Percentiles rank a stretch among this genome's conserved stretches.
Conservation (phyloP, 305 asterid genomes). For the Solanum chacoense region DNA sequence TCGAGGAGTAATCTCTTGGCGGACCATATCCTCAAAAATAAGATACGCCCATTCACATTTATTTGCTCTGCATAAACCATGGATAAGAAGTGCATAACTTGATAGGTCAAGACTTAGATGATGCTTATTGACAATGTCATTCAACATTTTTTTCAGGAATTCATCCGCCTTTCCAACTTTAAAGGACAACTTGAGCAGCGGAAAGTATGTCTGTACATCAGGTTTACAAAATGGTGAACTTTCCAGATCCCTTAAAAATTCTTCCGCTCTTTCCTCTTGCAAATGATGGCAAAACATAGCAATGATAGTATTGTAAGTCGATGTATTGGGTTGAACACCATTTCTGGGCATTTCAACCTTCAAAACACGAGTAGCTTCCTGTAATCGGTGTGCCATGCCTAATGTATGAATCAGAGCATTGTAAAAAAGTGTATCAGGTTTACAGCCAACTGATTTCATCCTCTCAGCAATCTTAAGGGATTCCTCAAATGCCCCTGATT, state of each 20-base stretch:
- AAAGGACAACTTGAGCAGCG: constrained; percentile 54
- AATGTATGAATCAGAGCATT: constrained; percentile 60
- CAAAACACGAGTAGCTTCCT: constrained; percentile 47
- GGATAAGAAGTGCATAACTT: constrained; percentile 63
- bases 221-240: constrained; percentile 60
- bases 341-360: constrained; percentile 43
- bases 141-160: constrained; percentile 32
- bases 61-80: constrained; percentile 59
- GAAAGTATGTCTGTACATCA: constrained; percentile 61
- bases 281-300: constrained; percentile 70
- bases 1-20: constrained; percentile 54
- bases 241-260: constrained; percentile 43
- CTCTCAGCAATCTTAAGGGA: constrained; percentile 40
- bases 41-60: constrained; percentile 46
- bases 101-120: constrained; percentile 66
- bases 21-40: constrained; percentile 49
- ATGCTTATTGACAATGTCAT: constrained; percentile 57
- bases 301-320: constrained; percentile 80
- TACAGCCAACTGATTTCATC: constrained; percentile 40
- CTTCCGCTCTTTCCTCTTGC: constrained; percentile 42
- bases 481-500: constrained; percentile 41
- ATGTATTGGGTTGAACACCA: constrained; percentile 46
- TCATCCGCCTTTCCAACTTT: constrained; percentile 29
- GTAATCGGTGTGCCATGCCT: constrained; percentile 38
- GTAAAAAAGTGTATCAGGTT: constrained; percentile 55